Percentiles rank a stretch among this genome's conserved stretches.
phyloP scores from a whole-genome alignment of 345 rosid species.

The Clarkia xantiana region DNA sequence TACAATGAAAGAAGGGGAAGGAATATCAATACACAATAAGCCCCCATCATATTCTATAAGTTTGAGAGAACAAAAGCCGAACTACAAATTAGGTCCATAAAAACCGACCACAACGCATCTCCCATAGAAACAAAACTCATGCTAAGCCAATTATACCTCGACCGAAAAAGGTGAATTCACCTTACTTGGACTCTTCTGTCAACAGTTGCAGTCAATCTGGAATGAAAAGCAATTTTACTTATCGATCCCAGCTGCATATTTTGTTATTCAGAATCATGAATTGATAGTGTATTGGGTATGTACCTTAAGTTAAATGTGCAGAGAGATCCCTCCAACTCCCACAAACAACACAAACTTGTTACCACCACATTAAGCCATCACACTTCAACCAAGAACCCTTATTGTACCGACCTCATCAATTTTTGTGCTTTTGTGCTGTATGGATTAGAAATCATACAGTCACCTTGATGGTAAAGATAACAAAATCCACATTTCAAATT shows the following conservation, averaged over 20 bases:
- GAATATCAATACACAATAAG: neutral
- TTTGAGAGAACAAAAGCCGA: too few species aligned
- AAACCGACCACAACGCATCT: too few species aligned
- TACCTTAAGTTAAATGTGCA: constrained; percentile 39
- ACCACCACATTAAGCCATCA: constrained; percentile 12
- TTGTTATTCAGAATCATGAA: neutral
- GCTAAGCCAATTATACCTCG: constrained; percentile 6
- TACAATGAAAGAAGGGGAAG: neutral
- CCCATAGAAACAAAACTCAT: too few species aligned
- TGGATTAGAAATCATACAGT: neutral
- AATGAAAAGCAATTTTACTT: neutral
- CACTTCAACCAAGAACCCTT: constrained; percentile 67
- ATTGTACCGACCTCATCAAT: constrained; percentile 81
- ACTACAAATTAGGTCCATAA: too few species aligned
- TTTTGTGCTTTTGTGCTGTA: constrained; percentile 84
- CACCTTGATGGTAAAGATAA: too few species aligned
- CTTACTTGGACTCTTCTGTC: constrained; percentile 4
- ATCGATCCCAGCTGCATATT: too few species aligned
- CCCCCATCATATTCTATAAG: too few species aligned
- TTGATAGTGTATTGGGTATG: constrained; percentile 2
- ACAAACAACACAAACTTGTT: constrained; percentile 18
- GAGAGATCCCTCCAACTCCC: constrained; percentile 33
- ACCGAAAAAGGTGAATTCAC: constrained; percentile 7
- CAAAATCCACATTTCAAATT: too few species aligned
- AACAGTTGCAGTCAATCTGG: constrained; percentile 6